phyloP scores from a whole-genome alignment of 2,329 filamentous ascomycete genomes.

The Penicillium sumatraense region DNA sequence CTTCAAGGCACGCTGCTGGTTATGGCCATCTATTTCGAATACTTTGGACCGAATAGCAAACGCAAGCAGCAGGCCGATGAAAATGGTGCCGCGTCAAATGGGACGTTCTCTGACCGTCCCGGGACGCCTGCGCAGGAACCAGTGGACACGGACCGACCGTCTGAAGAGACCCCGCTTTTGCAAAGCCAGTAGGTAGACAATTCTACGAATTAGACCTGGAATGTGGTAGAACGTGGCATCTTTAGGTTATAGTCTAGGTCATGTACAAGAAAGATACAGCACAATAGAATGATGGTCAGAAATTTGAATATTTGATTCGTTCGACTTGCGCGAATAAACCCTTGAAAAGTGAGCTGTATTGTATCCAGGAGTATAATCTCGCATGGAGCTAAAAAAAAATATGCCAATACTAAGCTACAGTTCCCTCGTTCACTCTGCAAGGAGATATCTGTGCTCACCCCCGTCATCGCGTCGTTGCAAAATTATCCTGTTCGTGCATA shows the following conservation, averaged over 20 bases:
- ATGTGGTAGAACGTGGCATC: too few relatives aligned
- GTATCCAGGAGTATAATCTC: neutral
- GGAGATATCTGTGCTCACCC: slow-evolving; percentile 6
- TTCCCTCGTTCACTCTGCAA: neutral
- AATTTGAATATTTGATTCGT: neutral
- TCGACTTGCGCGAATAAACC: neutral
- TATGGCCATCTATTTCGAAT: slow-evolving; percentile 77
- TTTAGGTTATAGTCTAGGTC: too few relatives aligned
- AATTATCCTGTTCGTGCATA: slow-evolving; percentile 6
- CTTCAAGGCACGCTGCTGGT: slow-evolving; percentile 80
- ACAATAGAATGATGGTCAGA: neutral
- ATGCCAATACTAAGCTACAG: slow-evolving; percentile 7
- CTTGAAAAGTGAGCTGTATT: slow-evolving; percentile 1
- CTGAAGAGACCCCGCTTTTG: slow-evolving; percentile 42
- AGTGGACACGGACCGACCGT: slow-evolving; percentile 26
- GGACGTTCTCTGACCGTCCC: slow-evolving; percentile 5
- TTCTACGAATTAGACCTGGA: slow-evolving; percentile 1
- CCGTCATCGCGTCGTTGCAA: slow-evolving; percentile 25
- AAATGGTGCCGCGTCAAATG: slow-evolving; percentile 16
- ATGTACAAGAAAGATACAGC: neutral
- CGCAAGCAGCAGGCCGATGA: slow-evolving; percentile 26
- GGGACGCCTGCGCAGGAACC: slow-evolving; percentile 16
- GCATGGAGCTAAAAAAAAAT: neutral
- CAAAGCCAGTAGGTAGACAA: slow-evolving; percentile 28
- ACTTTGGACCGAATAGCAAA: slow-evolving; percentile 52